A percentile compares a stretch with the other conserved stretches of the same genome.
phyloP scores from a whole-genome alignment of 345 rosid genomes.

The Nasturtium officinale region DNA sequence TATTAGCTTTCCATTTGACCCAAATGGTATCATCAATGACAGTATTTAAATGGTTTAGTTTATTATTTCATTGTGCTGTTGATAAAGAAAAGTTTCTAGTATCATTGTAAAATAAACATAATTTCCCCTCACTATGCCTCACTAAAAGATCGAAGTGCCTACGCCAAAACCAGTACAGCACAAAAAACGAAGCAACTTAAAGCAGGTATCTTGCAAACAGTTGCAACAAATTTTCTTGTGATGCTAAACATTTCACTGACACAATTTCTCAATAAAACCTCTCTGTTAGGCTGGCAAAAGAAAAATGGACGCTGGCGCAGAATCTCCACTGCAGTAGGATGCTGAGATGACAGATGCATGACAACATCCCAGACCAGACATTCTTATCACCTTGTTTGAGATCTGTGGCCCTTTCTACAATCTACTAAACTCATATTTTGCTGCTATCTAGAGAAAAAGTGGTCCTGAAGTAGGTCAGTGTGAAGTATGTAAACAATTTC shows the following conservation, averaged over 20 bases:
- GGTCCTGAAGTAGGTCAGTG: not conserved
- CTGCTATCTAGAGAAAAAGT: not conserved
- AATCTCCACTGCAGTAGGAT: constrained; percentile 10
- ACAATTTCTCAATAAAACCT: too few species aligned
- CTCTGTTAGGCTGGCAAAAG: too few species aligned
- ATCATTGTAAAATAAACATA: constrained; percentile 1
- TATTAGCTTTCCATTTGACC: constrained; percentile 16
- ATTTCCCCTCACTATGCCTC: not conserved
- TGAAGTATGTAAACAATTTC: constrained; percentile 2
- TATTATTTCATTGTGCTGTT: not conserved
- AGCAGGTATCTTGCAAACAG: too few species aligned
- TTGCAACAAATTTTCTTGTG: too few species aligned
- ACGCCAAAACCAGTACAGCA: too few species aligned
- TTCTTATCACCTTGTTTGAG: constrained; percentile 22
- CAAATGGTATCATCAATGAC: not conserved
- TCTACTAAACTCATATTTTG: not conserved
- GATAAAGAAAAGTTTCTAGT: not conserved
- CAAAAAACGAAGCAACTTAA: too few species aligned
- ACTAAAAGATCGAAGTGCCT: constrained; percentile 1
- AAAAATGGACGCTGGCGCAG: not conserved
- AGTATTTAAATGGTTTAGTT: not conserved
- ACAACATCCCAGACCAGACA: constrained; percentile 19
- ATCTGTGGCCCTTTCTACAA: constrained; percentile 12
- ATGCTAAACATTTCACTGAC: too few species aligned
- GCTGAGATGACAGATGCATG: constrained; percentile 17